These are phyloP conservation scores for Rosellinia necatrix DNA, from an alignment of 2,329 filamentous ascomycete genomes.

Conservation along the genomic window DNA sequence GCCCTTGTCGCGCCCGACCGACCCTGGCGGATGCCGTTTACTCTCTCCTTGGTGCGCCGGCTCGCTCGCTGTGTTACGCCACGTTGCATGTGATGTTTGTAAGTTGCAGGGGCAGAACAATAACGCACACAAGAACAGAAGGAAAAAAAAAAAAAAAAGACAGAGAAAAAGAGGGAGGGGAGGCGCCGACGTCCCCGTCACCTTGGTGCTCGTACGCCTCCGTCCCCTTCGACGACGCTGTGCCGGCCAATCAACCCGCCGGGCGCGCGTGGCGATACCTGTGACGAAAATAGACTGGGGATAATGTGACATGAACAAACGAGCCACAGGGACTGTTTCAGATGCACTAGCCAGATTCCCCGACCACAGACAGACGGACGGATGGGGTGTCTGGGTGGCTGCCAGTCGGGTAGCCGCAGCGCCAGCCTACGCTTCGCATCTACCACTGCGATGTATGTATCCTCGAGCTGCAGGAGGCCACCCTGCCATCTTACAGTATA, in stretches of 20 bases:
- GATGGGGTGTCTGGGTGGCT: constrained; percentile 10
- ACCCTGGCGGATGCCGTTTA: too few relatives aligned
- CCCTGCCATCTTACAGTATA: constrained; percentile 24
- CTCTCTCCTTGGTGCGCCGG: too few relatives aligned
- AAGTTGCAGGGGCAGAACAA: constrained; percentile 11
- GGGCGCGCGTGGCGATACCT: background rate
- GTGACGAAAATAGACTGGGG: constrained; percentile 23
- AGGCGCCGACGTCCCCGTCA: too few relatives aligned
- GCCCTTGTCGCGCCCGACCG: constrained; percentile 6
- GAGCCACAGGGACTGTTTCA: constrained; percentile 25
- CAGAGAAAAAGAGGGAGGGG: too few relatives aligned
- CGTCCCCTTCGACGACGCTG: background rate
- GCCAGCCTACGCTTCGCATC: too few relatives aligned
- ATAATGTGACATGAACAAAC: constrained; percentile 6
- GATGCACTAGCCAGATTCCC: constrained; percentile 19
- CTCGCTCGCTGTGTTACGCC: constrained; percentile 4
- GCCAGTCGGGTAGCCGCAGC: constrained; percentile 26
- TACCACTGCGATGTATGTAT: constrained; percentile 5
- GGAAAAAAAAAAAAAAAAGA: too few relatives aligned
- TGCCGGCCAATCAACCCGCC: too few relatives aligned
- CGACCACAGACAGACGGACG: background rate
- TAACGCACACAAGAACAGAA: too few relatives aligned
- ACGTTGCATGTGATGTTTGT: constrained; percentile 25
- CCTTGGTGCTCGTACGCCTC: constrained; percentile 5
- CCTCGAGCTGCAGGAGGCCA: constrained; percentile 24